Evolutionary conservation across 306 rosid species (phyloP).

Genomic region (Vigna radiata): DNA sequence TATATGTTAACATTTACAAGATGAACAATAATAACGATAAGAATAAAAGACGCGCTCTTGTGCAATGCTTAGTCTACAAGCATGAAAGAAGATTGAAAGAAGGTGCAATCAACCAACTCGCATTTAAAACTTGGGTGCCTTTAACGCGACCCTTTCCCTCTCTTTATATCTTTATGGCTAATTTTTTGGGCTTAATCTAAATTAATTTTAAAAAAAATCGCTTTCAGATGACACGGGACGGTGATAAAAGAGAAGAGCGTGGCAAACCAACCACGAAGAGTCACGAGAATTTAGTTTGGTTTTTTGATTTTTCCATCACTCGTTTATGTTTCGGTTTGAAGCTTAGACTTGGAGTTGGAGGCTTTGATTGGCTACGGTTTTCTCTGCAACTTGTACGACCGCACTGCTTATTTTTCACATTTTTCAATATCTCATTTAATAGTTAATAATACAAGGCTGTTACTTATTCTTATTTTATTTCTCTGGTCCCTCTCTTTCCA

Average conservation of each 20-base stretch:
- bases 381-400: conserved; percentile 33
- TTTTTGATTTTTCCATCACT: conserved; percentile 41
- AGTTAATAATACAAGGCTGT: neutral
- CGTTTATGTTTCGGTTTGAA: conserved; percentile 22
- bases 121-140: conserved; percentile 76
- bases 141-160: conserved; percentile 32
- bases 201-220: neutral
- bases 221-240: conserved; percentile 43
- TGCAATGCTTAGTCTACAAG: conserved; percentile 62
- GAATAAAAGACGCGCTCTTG: conserved; percentile 34
- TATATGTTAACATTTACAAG: neutral
- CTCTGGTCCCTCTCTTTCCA: neutral
- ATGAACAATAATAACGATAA: neutral
- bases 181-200: conserved; percentile 26
- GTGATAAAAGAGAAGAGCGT: conserved; percentile 5
- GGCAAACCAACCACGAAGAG: conserved; percentile 41
- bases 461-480: neutral
- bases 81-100: conserved; percentile 43
- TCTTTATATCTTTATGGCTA: conserved; percentile 6
- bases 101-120: conserved; percentile 76
- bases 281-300: conserved; percentile 27
- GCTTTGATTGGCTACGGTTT: conserved; percentile 32
- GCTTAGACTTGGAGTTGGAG: neutral
- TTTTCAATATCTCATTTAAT: neutral
- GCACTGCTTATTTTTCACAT: neutral